Evolutionary conservation across 768 basidiomycete species (phyloP), one percentile per base, ranked within the genome.

Genomic region (Phylloporus sp.): DNA sequence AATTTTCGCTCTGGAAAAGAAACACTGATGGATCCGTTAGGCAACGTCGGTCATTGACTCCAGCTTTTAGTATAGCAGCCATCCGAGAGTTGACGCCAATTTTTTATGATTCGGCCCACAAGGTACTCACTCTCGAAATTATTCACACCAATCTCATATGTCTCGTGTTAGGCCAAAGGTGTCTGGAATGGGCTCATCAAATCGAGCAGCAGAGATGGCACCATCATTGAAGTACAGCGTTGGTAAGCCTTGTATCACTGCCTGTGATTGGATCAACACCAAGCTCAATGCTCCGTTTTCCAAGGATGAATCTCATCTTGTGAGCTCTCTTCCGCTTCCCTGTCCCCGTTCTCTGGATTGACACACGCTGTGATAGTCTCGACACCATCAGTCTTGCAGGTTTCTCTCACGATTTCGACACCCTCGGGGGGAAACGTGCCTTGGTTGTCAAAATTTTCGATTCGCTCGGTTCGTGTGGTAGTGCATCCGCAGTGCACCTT

Each of bases 321-420:
- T n/a, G n/a, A n/a, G n/a, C n/a, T n/a, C n/a, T n/a, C n/a, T n/a
- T n/a, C n/a, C n/a, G n/a, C n/a, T n/a, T n/a, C n/a, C n/a, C n/a
- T n/a, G n/a, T n/a, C n/a, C n/a, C n/a, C n/a, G n/a, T n/a, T n/a
- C n/a, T n/a, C n/a, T n/a, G n/a, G n/a, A n/a, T n/a, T n/a, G n/a
- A n/a, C n/a, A n/a, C n/a, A n/a, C n/a, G n/a, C n/a, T n/a, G n/a
- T n/a, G n/a, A n/a, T n/a, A 73, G 71, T 17, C 61, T 77, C 14
- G 72, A 77, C 50, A 69, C 60, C 23, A 68, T 73, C 42, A 71
- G 73, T 13, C 66, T 73, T 22, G 67, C 71, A 4, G 70, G 74
- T 2, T 74, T 77, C 53, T 70, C 71, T 2, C 69, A 75, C 49
- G 68, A 75, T 56, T 77, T 77, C 47, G 68, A 61, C n/a, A 59